A percentile compares a stretch with the other conserved stretches of the same genome.
Conservation (phyloP, 768 basidiomycete genomes). For the Phylloporus scabripes region DNA sequence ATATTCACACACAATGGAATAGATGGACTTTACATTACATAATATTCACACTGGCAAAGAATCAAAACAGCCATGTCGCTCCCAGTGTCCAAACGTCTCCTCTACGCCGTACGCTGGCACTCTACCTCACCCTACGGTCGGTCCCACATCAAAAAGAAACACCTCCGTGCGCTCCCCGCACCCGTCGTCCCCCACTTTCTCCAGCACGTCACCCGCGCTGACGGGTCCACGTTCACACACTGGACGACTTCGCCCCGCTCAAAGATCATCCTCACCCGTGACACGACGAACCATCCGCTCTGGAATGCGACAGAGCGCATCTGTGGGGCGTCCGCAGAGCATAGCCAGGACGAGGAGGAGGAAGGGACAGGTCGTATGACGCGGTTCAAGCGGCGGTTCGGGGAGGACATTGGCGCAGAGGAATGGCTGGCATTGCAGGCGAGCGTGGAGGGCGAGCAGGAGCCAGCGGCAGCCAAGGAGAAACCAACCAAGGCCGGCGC, state of each 20-base stretch:
- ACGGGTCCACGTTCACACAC: conserved; percentile 84
- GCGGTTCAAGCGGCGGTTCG: conserved; percentile 73
- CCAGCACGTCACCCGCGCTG: conserved; percentile 78
- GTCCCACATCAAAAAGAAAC: conserved; percentile 75
- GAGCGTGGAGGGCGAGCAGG: conserved; percentile 22
- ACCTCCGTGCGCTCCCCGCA: conserved; percentile 63
- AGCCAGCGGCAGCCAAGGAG: conserved; percentile 25
- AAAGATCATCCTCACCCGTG: conserved; percentile 70
- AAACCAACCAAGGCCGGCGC: conserved; percentile 8
- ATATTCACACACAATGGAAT: too few species aligned
- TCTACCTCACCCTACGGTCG: conserved; percentile 80
- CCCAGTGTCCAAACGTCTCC: conserved; percentile 10
- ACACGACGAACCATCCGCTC: conserved; percentile 83
- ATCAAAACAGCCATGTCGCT: too few species aligned
- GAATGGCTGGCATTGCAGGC: conserved; percentile 27
- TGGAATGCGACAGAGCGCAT: conserved; percentile 68
- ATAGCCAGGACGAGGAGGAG: conserved; percentile 57
- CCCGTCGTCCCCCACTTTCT: conserved; percentile 84
- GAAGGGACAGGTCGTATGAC: conserved; percentile 73
- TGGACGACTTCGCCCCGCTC: conserved; percentile 86
- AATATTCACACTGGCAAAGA: too few species aligned
- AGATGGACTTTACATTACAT: too few species aligned
- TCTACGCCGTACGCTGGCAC: conserved; percentile 33
- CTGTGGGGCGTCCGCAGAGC: conserved; percentile 41
- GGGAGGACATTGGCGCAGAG: conserved; percentile 38